Base-by-base conservation (phyloP, 192 early-diverging fungal genomes). In the Backusella westeae region DNA sequence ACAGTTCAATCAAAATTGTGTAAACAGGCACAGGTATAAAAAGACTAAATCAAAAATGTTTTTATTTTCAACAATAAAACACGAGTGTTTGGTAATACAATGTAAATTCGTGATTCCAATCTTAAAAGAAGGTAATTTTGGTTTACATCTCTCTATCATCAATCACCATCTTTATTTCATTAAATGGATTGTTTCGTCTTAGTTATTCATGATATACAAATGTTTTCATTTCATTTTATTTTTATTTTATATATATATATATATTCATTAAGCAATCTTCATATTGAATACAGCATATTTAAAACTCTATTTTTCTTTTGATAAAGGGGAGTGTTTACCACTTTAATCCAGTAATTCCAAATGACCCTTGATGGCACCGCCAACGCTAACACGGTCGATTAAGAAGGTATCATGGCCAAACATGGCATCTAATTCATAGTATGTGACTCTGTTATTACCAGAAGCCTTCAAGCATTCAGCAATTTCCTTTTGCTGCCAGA, bases 331-430 rank as follows among this genome's bases (percentile, higher is more conserved):
- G 14, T 56, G 8, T 56, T 56, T 21, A 10, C n/a, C 19, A 23
- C 53, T 56, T 23, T 56, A 56, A 56, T 67, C 56, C 49, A 67
- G 66, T 44, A 90, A 73, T 69, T 94, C 93, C 36, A 95, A 78
- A 77, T 94, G 93, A 3, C 97, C 97, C 85, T 97, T 97, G 73
- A 99, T 91, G 14, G 97, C 97, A 36, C 93, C 92, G 34, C 97
- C 97, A 34, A 98, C 94, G 69, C 93, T 95, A 69, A 92, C 89
- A 26, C 90, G 81, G 80, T 97, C 96, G 73, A 99, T 94, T 75
- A 97, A 86, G 79, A 98, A 97, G 4, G 97, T 97, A 75, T 99
- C 97, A 78, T 99, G 97, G 8, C 97, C 97, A 82, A 96, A 99
- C 86, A 97, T 90, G 42, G 96, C 93, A 81, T 98, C 97, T 5